Evolutionary conservation across 2,329 filamentous ascomycete species (phyloP).

Genomic region (Pyricularia pennisetigena): DNA sequence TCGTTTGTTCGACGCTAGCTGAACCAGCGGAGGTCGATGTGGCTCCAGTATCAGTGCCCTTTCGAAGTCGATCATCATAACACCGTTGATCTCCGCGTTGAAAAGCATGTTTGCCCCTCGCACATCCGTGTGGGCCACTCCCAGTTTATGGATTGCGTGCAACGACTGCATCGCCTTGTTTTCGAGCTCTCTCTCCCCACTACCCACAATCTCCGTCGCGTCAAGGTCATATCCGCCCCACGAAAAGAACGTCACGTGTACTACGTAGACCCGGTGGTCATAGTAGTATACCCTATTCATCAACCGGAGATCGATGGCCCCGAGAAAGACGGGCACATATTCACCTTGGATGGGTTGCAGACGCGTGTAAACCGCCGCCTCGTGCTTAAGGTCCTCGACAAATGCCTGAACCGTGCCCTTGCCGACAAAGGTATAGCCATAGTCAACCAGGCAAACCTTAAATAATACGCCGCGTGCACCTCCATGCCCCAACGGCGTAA

Average conservation of each 20-base stretch:
- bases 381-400: too few relatives aligned
- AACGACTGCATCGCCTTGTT: neutral
- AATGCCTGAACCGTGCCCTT: too few relatives aligned
- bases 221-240: neutral
- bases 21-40: neutral
- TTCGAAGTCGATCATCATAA: neutral
- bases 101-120: neutral
- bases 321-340: too few relatives aligned
- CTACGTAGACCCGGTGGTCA: neutral
- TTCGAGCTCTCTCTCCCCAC: neutral
- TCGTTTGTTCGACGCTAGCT: neutral
- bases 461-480: too few relatives aligned
- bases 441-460: too few relatives aligned
- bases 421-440: too few relatives aligned
- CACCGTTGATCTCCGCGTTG: neutral
- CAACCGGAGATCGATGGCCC: neutral
- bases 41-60: neutral
- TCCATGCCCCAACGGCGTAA: too few relatives aligned
- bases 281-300: neutral
- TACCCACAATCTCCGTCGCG: neutral
- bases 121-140: neutral
- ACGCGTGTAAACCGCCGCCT: too few relatives aligned
- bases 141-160: neutral
- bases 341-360: too few relatives aligned
- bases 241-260: neutral